Conservation (phyloP, 345 rosid genomes). For the Eucalyptus pauciflora region DNA sequence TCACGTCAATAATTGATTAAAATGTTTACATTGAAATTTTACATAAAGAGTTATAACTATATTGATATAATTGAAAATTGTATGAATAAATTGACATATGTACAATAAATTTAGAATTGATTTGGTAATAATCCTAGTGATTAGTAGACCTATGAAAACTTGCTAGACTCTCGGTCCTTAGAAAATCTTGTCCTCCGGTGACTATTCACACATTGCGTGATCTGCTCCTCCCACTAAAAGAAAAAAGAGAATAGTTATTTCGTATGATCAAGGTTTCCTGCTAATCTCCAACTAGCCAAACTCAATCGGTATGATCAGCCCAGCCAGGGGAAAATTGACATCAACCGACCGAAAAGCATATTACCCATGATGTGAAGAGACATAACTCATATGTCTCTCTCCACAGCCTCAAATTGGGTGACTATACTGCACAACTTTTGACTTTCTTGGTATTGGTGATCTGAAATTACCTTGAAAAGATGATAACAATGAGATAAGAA, state of each 20-base stretch:
- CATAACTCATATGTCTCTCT: not conserved
- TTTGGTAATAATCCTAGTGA: not conserved
- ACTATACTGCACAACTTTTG: not conserved
- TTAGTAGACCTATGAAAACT: not conserved
- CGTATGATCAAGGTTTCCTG: not conserved
- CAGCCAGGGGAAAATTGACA: not conserved
- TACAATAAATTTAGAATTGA: not conserved
- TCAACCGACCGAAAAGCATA: not conserved
- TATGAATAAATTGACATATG: not conserved
- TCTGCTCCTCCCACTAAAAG: not conserved
- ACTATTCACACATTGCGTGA: not conserved
- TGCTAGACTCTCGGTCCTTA: not conserved
- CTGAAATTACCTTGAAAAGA: not conserved
- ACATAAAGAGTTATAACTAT: rapidly evolving
- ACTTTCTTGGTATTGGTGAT: not conserved
- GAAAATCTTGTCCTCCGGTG: not conserved
- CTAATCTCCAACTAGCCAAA: not conserved
- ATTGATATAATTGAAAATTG: not conserved
- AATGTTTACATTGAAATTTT: not conserved
- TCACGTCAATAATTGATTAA: rapidly evolving
- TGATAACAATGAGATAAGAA: not conserved
- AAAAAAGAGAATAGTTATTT: not conserved
- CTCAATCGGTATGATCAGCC: not conserved
- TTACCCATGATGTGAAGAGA: not conserved
- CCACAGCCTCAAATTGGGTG: not conserved